Conservation (phyloP, 176 grass and related monocot species). For the Carex scoparia region DNA sequence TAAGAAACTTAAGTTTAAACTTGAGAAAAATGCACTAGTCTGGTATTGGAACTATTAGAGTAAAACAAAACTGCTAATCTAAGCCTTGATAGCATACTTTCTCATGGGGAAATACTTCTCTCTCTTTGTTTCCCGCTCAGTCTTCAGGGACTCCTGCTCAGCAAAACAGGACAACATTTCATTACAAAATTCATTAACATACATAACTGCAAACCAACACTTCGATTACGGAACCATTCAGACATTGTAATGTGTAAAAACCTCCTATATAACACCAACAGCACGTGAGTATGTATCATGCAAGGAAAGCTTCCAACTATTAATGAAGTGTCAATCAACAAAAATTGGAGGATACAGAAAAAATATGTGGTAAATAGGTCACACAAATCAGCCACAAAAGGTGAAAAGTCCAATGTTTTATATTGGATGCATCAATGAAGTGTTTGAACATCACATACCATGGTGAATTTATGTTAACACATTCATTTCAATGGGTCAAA, state of each 20-base stretch:
- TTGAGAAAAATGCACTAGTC: constrained; percentile 7
- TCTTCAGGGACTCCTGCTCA: constrained; percentile 59
- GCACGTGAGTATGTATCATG: too few relatives aligned
- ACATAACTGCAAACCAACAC: neutral
- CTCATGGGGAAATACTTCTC: constrained; percentile 80
- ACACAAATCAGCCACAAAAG: neutral
- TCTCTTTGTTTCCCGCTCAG: constrained; percentile 50
- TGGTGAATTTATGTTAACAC: neutral
- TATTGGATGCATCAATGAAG: neutral
- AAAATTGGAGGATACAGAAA: neutral
- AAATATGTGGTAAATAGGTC: neutral
- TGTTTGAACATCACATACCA: neutral
- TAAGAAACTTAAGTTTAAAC: constrained; percentile 4
- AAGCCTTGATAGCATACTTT: constrained; percentile 79
- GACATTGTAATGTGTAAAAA: neutral
- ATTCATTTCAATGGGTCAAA: neutral
- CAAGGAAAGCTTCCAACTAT: neutral
- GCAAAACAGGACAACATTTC: neutral
- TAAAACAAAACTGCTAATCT: constrained; percentile 27
- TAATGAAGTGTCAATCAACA: neutral
- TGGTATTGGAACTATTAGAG: constrained; percentile 8
- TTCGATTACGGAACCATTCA: neutral
- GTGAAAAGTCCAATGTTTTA: neutral
- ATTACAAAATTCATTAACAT: neutral
- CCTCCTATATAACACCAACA: neutral